A percentile compares a stretch with the other conserved stretches of the same genome.
These are phyloP conservation scores for Dalbergia oliveri DNA, from an alignment of 306 rosid genomes.

Conservation along the genomic window DNA sequence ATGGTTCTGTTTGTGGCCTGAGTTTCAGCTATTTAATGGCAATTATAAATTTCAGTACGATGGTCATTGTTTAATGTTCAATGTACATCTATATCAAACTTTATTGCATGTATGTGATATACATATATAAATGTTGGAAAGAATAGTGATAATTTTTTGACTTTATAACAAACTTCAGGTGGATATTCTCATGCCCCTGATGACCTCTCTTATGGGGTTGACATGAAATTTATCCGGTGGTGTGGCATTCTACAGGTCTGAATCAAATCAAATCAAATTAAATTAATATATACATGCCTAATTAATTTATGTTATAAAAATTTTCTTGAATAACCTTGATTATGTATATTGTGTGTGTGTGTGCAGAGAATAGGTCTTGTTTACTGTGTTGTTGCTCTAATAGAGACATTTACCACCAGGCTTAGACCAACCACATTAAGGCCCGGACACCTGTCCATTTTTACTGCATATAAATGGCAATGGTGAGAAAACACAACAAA, in stretches of 20 bases:
- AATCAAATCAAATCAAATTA: not conserved
- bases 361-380: constrained; percentile 79
- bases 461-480: constrained; percentile 73
- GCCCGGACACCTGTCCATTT: constrained; percentile 59
- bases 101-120: not conserved
- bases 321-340: not conserved
- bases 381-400: constrained; percentile 68
- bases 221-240: constrained; percentile 74
- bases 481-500: constrained; percentile 51
- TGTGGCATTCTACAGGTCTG: constrained; percentile 81
- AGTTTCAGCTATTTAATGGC: too few species aligned
- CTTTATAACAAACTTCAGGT: constrained; percentile 42
- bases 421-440: constrained; percentile 56
- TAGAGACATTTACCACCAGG: constrained; percentile 65
- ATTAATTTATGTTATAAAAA: not conserved
- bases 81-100: too few species aligned
- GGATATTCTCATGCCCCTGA: constrained; percentile 82
- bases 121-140: not conserved
- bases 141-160: not conserved
- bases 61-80: too few species aligned
- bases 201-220: constrained; percentile 65
- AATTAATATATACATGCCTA: not conserved
- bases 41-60: too few species aligned
- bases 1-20: not conserved
- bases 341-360: not conserved